Evolutionary conservation across 257 asterid species (phyloP).

Genomic region (Jasminum sambac): DNA sequence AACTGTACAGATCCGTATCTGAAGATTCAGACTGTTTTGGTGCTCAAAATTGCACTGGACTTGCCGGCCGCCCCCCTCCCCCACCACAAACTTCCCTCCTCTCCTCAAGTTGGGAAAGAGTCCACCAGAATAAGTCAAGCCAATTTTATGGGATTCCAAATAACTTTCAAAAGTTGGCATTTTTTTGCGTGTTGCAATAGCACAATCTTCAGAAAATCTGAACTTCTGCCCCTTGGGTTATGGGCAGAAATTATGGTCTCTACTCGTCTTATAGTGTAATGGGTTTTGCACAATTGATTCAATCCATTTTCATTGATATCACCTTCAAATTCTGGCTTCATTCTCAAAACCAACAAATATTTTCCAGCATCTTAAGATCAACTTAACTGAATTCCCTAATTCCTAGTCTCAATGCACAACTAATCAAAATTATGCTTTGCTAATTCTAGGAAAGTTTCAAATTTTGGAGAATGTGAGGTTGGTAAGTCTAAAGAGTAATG

Average conservation of each 20-base stretch:
- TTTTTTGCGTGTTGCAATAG: background rate
- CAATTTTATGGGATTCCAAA: background rate
- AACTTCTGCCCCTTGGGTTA: background rate
- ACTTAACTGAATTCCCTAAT: background rate
- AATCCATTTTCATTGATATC: background rate
- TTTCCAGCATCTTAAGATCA: background rate
- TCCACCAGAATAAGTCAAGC: background rate
- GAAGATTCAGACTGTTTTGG: background rate
- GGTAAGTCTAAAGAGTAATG: too few relatives aligned
- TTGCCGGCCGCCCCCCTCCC: background rate
- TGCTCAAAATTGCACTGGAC: background rate
- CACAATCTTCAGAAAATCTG: background rate
- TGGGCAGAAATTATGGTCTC: background rate
- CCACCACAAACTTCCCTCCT: too few relatives aligned
- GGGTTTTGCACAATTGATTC: background rate
- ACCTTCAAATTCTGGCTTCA: background rate
- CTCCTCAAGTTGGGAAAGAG: background rate
- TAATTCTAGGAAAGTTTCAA: too few relatives aligned
- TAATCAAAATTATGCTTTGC: background rate
- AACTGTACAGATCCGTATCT: background rate
- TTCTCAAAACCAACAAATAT: background rate
- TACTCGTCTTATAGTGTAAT: background rate
- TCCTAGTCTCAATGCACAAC: background rate
- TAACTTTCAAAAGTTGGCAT: background rate
- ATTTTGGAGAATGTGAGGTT: too few relatives aligned